Evolutionary conservation across 371 early-diverging fungal species (phyloP), one percentile per base, ranked within the genome.

Genomic region (Rhizomucor pusillus): DNA sequence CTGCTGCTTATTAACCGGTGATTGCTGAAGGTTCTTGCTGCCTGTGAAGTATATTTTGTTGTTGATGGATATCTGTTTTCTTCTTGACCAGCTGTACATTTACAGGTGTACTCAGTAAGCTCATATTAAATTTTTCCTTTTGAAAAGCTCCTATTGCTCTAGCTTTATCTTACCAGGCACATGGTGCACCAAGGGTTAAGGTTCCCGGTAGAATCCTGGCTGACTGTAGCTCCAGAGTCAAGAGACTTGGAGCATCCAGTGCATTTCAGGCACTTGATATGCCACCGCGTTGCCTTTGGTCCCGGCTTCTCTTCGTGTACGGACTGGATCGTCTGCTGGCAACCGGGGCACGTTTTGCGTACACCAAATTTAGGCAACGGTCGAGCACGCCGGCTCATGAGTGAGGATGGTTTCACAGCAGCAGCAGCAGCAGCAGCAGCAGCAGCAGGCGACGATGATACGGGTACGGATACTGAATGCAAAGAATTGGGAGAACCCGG

Each of bases 221-320:
- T 44, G 7, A 73, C 68, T 5, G 60, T 62, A 10, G 77, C 73
- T 3, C 67, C 64, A 6, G 77, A 77, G 49, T 77, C 77, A 6
- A 77, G 47, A 6, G 37, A 41, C 46, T 77, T 77, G n/a, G 47
- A 48, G 36, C 77, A 77, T 1, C 64, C 57, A 18, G 37, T 43
- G 43, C 77, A 77, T 1, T 47, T 40, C 5, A 77, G 40, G 47
- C 77, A 77, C 39, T 71, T 68, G 18, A 54, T 60, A 45, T 77
- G 77, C 73, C 73, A 77, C 16, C 59, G 61, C 13, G 71, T 61
- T 1, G 77, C 77, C 34, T 64, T 62, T 0, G 77, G 77, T 1
- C 77, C 77, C 34, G 69, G 69, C 43, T 66, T 66, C 40, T 77
- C 77, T 44, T 77, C 77, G 43, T 70, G 66, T 13, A 77, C 63